A percentile compares a stretch with the other conserved stretches of the same genome.
Evolutionary conservation across 371 early-diverging fungal genomes (phyloP).

Genomic region (Haplosporangium sp.): DNA sequence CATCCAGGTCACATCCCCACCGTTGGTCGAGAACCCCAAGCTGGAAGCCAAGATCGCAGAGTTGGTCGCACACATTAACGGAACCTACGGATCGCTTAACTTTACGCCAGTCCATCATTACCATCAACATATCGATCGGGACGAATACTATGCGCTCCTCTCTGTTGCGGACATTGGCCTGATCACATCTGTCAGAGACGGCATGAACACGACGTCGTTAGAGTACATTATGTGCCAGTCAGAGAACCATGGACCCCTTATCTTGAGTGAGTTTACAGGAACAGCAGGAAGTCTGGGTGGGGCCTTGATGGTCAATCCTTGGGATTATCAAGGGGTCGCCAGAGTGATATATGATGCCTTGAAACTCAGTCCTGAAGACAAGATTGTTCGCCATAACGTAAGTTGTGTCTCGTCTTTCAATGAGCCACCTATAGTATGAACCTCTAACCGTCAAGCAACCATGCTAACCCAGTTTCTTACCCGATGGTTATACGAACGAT

Average conservation of each 20-base stretch:
- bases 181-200: constrained; percentile 97
- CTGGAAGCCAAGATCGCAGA: constrained; percentile 90
- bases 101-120: constrained; percentile 95
- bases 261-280: constrained; percentile 98
- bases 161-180: constrained; percentile 94
- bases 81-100: constrained; percentile 93
- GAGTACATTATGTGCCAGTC: constrained; percentile 99
- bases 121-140: constrained; percentile 92
- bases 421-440: no score
- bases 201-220: constrained; percentile 99
- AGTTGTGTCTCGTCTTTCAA: constrained; percentile 12
- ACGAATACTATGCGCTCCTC: constrained; percentile 96
- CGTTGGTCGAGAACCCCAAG: constrained; percentile 65
- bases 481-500: no score
- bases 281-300: constrained; percentile 93
- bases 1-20: constrained; percentile 81
- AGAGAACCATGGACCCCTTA: constrained; percentile 89
- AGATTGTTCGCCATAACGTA: constrained; percentile 78
- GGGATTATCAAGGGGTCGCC: constrained; percentile 97
- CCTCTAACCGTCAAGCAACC: constrained; percentile 38
- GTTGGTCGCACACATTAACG: constrained; percentile 93
- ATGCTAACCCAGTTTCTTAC: neutral
- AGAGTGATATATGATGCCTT: constrained; percentile 92
- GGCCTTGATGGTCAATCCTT: constrained; percentile 96
- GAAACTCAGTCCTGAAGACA: constrained; percentile 85